Conservation (phyloP, 2,329 filamentous ascomycete genomes). For the Davidsoniella australis region DNA sequence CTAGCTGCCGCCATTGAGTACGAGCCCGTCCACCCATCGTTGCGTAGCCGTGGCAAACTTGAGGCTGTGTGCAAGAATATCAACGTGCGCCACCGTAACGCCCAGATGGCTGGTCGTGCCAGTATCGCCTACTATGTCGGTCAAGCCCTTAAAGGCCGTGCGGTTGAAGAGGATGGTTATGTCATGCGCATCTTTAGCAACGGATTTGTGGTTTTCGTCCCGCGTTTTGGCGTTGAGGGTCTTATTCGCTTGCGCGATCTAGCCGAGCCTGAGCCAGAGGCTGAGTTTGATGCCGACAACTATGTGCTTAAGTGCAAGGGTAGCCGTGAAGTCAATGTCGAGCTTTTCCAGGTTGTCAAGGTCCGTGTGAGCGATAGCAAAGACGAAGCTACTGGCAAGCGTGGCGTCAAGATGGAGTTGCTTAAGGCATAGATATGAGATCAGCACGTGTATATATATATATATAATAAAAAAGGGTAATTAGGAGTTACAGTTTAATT, state of each 20-base stretch:
- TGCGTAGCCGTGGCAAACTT: slow-evolving; percentile 68
- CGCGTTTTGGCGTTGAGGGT: slow-evolving; percentile 86
- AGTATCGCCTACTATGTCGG: slow-evolving; percentile 97
- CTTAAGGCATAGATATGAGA: slow-evolving; percentile 21
- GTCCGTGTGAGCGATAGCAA: slow-evolving; percentile 84
- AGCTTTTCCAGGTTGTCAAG: slow-evolving; percentile 81
- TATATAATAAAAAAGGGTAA: slow-evolving; percentile 6
- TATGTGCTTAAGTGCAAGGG: slow-evolving; percentile 54
- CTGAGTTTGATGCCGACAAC: slow-evolving; percentile 69
- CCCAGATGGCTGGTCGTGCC: slow-evolving; percentile 83
- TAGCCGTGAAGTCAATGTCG: slow-evolving; percentile 41
- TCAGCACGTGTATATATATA: not conserved
- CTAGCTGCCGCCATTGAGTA: slow-evolving; percentile 91
- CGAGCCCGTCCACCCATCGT: slow-evolving; percentile 63
- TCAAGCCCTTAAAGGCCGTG: slow-evolving; percentile 57
- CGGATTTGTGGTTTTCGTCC: slow-evolving; percentile 91
- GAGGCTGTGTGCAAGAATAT: slow-evolving; percentile 96
- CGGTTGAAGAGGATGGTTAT: slow-evolving; percentile 67
- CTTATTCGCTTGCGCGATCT: slow-evolving; percentile 76
- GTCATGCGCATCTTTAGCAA: slow-evolving; percentile 97
- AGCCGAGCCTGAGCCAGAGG: slow-evolving; percentile 53
- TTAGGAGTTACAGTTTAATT: not conserved
- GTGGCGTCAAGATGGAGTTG: slow-evolving; percentile 65
- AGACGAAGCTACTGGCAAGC: slow-evolving; percentile 91
- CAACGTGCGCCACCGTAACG: slow-evolving; percentile 92